Evolutionary conservation across 2,329 filamentous ascomycete genomes (phyloP).

Genomic region (Pseudogymnoascus sp.): DNA sequence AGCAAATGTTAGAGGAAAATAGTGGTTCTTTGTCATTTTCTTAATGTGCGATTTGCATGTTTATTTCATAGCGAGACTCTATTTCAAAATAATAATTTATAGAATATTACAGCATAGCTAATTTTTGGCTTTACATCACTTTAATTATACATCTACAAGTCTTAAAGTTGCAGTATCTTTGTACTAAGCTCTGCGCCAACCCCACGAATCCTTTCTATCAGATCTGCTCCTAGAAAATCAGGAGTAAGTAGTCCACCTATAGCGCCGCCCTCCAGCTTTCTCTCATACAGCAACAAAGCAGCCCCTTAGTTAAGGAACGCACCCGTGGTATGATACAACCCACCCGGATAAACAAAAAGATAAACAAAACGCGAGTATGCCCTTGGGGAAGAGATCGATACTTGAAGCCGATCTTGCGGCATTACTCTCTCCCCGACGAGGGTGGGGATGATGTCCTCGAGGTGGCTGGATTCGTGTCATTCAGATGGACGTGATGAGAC

Average conservation of each 20-base stretch:
- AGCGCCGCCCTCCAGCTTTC: slow-evolving; percentile 28
- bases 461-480: not conserved
- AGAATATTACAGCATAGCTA: too few relatives aligned
- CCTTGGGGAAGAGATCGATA: slow-evolving; percentile 21
- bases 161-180: slow-evolving; percentile 34
- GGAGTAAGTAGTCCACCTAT: slow-evolving; percentile 65
- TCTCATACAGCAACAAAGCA: slow-evolving; percentile 19
- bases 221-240: slow-evolving; percentile 59
- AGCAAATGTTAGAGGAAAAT: not conserved
- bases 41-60: too few relatives aligned
- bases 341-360: slow-evolving; percentile 13
- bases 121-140: too few relatives aligned
- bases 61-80: too few relatives aligned
- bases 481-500: not conserved
- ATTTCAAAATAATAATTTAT: too few relatives aligned
- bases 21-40: not conserved
- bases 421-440: not conserved
- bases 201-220: slow-evolving; percentile 53
- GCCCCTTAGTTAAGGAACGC: slow-evolving; percentile 19
- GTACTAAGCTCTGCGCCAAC: slow-evolving; percentile 57
- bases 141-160: too few relatives aligned
- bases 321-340: slow-evolving; percentile 18
- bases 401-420: not conserved
- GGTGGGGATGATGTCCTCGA: not conserved
- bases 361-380: slow-evolving; percentile 38